Conservation (phyloP, 345 rosid species). For the Boechera divaricarpa region DNA sequence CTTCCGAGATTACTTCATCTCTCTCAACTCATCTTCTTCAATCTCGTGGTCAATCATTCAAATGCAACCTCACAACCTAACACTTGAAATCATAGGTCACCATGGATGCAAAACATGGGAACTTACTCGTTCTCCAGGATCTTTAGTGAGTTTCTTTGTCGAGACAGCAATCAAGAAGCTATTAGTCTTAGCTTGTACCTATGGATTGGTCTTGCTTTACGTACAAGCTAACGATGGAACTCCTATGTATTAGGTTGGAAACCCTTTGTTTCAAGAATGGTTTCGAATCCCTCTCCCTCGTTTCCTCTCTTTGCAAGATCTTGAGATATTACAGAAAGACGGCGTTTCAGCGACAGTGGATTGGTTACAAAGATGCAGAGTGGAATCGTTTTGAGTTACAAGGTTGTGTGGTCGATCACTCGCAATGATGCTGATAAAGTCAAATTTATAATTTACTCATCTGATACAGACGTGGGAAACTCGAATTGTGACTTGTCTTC, state of each 20-base stretch:
- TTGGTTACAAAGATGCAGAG: slow-evolving; percentile 27
- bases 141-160: slow-evolving; percentile 3
- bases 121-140: slow-evolving; percentile 13
- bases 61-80: slow-evolving; percentile 15
- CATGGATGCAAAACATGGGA: slow-evolving; percentile 36
- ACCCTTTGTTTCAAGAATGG: slow-evolving; percentile 24
- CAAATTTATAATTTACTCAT: slow-evolving; percentile 14
- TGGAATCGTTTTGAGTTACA: slow-evolving; percentile 24
- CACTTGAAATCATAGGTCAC: slow-evolving; percentile 11
- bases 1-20: slow-evolving; percentile 25
- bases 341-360: slow-evolving; percentile 8
- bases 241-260: slow-evolving; percentile 25
- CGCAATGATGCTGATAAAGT: background rate
- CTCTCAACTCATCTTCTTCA: slow-evolving; percentile 19
- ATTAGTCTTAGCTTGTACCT: slow-evolving; percentile 6
- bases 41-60: slow-evolving; percentile 32
- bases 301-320: background rate
- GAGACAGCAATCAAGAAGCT: slow-evolving; percentile 4
- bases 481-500: background rate
- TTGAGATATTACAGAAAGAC: background rate
- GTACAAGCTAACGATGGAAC: background rate
- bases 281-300: slow-evolving; percentile 27
- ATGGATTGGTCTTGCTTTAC: slow-evolving; percentile 25
- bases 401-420: slow-evolving; percentile 25
- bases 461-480: slow-evolving; percentile 22